A percentile compares a stretch with the other conserved stretches of the same genome.
These are phyloP conservation scores for Yamadazyma aaseri DNA, from an alignment of 1,139 yeast genomes.

Conservation along the genomic window DNA sequence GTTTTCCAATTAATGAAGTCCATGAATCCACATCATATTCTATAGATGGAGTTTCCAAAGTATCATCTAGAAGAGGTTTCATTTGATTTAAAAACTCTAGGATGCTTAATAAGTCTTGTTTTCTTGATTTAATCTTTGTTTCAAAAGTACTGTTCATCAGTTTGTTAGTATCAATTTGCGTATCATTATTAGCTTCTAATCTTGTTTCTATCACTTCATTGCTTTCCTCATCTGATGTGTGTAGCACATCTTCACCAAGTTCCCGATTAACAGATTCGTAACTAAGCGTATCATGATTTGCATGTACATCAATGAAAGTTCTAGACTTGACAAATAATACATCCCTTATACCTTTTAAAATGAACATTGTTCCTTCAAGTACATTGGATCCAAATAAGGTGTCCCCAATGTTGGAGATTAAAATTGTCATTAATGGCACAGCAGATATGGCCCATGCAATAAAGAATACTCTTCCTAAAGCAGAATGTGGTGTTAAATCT, in stretches of 20 bases:
- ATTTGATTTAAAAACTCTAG: slow-evolving; percentile 21
- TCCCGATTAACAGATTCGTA: slow-evolving; percentile 8
- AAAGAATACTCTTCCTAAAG: slow-evolving; percentile 72
- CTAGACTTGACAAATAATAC: not conserved
- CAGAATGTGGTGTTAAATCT: slow-evolving; percentile 58
- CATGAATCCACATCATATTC: slow-evolving; percentile 32
- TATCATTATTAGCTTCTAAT: not conserved
- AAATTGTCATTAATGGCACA: slow-evolving; percentile 81
- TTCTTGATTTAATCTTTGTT: slow-evolving; percentile 11
- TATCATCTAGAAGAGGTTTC: slow-evolving; percentile 31
- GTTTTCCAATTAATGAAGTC: slow-evolving; percentile 24
- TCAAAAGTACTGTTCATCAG: not conserved
- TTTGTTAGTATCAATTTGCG: not conserved
- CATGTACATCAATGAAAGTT: not conserved
- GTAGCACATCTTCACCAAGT: slow-evolving; percentile 6
- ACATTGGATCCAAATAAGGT: slow-evolving; percentile 37
- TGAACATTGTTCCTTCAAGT: not conserved
- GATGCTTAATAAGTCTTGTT: slow-evolving; percentile 17
- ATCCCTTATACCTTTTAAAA: not conserved
- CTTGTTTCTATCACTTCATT: not conserved
- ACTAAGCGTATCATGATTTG: slow-evolving; percentile 1
- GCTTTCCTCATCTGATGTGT: not conserved
- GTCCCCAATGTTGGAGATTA: slow-evolving; percentile 73
- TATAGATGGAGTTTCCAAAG: slow-evolving; percentile 31
- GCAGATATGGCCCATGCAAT: slow-evolving; percentile 79